Base-by-base conservation (phyloP, 164 flowering plant species). In the Umbilicus rupestris region DNA sequence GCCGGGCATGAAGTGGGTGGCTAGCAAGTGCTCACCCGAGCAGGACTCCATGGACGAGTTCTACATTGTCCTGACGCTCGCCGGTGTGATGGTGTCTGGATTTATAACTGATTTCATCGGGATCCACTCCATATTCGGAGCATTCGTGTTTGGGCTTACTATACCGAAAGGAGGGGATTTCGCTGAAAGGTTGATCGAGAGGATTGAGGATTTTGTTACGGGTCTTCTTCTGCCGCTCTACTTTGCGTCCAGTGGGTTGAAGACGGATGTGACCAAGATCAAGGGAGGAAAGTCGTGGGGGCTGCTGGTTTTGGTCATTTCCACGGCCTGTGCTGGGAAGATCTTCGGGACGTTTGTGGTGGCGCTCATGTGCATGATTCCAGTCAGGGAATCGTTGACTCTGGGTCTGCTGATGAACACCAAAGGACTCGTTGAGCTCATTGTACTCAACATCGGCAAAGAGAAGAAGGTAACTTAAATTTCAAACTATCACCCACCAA, bases 401-500 rank as follows among this genome's bases (percentile, higher is more conserved):
- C 76, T 78, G 3, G 81, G 79, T 0, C 66, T 78, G 16, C 66
- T 78, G 3, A 78, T 78, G 81, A 78, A 78, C 47, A 78, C 77
- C 22, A 78, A 74, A 63, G 81, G 81, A 16, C 41, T 76, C 30
- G 75, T 77, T 26, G 78, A 76, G 68, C 74, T 76, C 62, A 76
- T 77, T 11, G 80, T 77, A 20, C 80, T 77, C 65, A 77, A 77
- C 67, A 71, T 77, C 55, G 79, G 79, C 49, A 77, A 72, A 46
- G 79, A 77, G 46, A 63, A 63, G 20, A 37, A 63, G 45, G 65
- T 63, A 63, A 26, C 19, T 39, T 12, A 5, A 3, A 28, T 59
- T 29, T 22, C 22, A 19, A 19, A 4, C 0, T 16, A 6, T 47
- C n/a, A n/a, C n/a, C n/a, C n/a, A n/a, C n/a, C n/a, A n/a, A n/a